Conservation (phyloP, 441 rosid genomes). For the Bocquillonia castaneifolia region DNA sequence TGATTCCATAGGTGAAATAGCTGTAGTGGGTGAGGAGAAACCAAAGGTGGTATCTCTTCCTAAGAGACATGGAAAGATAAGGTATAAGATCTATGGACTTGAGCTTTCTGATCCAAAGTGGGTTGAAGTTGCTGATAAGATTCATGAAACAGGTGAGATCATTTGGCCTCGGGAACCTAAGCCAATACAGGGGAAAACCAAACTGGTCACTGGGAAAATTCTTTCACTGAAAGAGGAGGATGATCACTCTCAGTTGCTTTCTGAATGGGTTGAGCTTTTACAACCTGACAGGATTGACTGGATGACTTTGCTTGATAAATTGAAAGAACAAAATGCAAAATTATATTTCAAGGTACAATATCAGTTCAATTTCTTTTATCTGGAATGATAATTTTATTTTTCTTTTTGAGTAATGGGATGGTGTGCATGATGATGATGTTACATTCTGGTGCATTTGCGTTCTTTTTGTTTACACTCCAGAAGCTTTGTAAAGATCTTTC, state of each 20-base stretch:
- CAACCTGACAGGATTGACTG: constrained; percentile 78
- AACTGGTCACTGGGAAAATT: constrained; percentile 59
- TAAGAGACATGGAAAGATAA: constrained; percentile 75
- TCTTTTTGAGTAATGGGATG: neutral
- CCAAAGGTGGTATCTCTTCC: constrained; percentile 53
- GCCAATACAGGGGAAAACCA: constrained; percentile 68
- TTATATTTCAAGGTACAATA: constrained; percentile 58
- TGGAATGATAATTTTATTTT: neutral
- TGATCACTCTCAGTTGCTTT: constrained; percentile 56
- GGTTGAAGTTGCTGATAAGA: constrained; percentile 54
- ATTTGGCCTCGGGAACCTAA: constrained; percentile 66
- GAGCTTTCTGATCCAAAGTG: constrained; percentile 76
- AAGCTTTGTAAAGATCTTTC: neutral
- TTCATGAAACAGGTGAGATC: constrained; percentile 54
- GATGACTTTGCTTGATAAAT: constrained; percentile 57
- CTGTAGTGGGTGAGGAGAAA: constrained; percentile 33
- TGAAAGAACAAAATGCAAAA: constrained; percentile 44
- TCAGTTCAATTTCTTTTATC: neutral
- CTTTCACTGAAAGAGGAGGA: constrained; percentile 52
- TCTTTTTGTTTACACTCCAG: neutral
- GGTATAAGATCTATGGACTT: constrained; percentile 83
- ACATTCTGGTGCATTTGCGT: neutral
- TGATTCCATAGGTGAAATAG: constrained; percentile 29
- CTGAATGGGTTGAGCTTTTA: constrained; percentile 70
- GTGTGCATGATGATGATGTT: neutral